Evolutionary conservation across 176 grass and related monocot species (phyloP), one percentile per base, ranked within the genome.

Genomic region (Eragrostis curvula): DNA sequence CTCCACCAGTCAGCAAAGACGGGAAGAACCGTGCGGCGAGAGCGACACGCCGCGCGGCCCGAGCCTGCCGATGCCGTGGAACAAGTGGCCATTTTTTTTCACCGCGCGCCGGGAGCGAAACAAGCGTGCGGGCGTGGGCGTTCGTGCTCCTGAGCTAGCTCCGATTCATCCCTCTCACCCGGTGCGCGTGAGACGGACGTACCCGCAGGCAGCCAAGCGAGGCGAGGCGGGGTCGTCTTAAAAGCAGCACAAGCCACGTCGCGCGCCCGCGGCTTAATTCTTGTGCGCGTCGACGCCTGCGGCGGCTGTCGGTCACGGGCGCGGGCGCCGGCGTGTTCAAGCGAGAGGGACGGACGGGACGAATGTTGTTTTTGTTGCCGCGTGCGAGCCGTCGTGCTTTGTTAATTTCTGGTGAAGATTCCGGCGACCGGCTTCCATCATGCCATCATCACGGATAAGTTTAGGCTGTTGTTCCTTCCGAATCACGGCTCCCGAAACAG

Each of bases 291-390:
- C 51, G 78, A 27, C 62, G 5, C 8, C 42, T 75, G 77, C 59
- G 50, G 68, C 70, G 46, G 50, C 27, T 70, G 85, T 76, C 85
- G 49, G 85, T 75, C 85, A 87, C 78, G 85, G 78, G 63, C 20
- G 69, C 61, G 10, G 59, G 69, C 70, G 0, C 77, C 60, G 50
- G 63, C 71, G 71, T 14, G 67, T n/a, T 68, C 60, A 49, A 27
- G 77, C 77, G 67, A 56, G 48, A 53, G 32, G 55, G 68, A 65
- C 55, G 69, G 70, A n/a, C n/a, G n/a, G n/a, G 44, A 61, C 58
- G 24, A 28, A 55, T 67, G 60, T n/a, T n/a, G n/a, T 78, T 76
- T 84, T 23, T 55, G 61, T 23, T 67, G 81, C 58, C n/a, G n/a
- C n/a, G n/a, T n/a, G n/a, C n/a, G n/a, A n/a, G n/a, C n/a, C 58